Evolutionary conservation across 2,329 filamentous ascomycete genomes (phyloP), one percentile per base, ranked within the genome.

Genomic region (Trichophyton simii): DNA sequence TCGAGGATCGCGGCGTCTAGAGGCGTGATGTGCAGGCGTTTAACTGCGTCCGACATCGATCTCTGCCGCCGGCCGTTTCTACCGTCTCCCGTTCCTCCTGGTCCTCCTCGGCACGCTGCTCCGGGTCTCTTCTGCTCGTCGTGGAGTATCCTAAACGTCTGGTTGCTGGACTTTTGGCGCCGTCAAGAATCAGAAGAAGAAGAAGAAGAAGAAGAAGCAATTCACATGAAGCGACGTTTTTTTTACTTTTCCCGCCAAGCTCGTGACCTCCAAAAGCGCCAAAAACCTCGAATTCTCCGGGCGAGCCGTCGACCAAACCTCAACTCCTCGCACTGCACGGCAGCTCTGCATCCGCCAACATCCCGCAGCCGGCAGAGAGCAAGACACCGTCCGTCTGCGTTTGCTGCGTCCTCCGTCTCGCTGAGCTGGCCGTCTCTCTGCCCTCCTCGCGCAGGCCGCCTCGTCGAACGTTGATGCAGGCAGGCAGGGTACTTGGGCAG

Each of bases 21-120:
- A 57, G 94, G 94, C 15, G 89, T 87, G 68, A 99, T 94, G 76
- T 99, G 90, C 60, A 99, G 82, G 67, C 90, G 83, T 60, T 71
- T 76, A 13, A 65, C 70, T 52, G 65, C 64, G 31, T 46, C 46
- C 60, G 68, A 71, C 73, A 75, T 75, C 65, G 15, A 11, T 25
- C 13, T n/a, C 52, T 34, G 52, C n/a, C 41, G 2, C n/a, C 5
- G 38, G 38, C 38, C 13, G 18, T n/a, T 42, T 42, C 28, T 42
- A 9, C 38, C 38, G 9, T 42, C 13, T 9, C 13, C 1, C 2
- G 6, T 0, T 6, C 6, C 28, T 31, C 28, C 5, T 31, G 2
- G 2, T 31, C 28, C 28, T 31, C 28, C 28, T 31, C 28, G 7
- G 28, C 28, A 31, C 28, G 28, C 28, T 31, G 28, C 28, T 31